phyloP scores from a whole-genome alignment of 2,329 filamentous ascomycete genomes.

The Paraconiothyrium sp. region DNA sequence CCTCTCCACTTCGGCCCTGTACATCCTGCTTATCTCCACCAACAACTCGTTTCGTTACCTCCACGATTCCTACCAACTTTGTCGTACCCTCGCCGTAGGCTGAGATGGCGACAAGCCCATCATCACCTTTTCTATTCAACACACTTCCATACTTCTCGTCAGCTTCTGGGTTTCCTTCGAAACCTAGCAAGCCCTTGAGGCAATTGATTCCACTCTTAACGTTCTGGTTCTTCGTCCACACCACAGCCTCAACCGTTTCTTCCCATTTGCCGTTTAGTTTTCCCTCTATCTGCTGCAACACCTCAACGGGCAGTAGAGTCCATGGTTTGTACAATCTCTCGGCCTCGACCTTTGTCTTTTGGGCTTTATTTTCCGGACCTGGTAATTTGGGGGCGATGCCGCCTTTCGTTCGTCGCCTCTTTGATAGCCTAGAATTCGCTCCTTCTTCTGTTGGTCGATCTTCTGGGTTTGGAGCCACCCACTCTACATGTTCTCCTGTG shows the following conservation, averaged over 20 bases:
- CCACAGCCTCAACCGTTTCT: slow-evolving; percentile 15
- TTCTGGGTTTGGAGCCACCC: background rate
- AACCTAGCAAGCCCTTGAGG: slow-evolving; percentile 19
- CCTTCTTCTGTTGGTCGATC: background rate
- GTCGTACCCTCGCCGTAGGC: slow-evolving; percentile 24
- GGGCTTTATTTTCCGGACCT: background rate
- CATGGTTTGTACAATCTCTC: slow-evolving; percentile 23
- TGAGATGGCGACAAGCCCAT: slow-evolving; percentile 19
- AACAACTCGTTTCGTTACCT: slow-evolving; percentile 23
- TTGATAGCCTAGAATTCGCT: background rate
- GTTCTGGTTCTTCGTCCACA: slow-evolving; percentile 27
- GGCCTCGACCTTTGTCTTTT: slow-evolving; percentile 14
- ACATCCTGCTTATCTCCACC: background rate
- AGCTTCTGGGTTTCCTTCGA: background rate
- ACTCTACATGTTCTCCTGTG: background rate
- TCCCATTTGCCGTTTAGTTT: background rate
- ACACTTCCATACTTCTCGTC: background rate
- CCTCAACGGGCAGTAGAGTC: slow-evolving; percentile 20
- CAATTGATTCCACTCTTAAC: slow-evolving; percentile 22
- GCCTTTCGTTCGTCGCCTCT: slow-evolving; percentile 4
- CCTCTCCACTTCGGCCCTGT: background rate
- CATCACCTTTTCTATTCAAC: background rate
- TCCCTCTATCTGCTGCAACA: slow-evolving; percentile 6
- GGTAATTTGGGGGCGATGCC: background rate
- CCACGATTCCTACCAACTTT: slow-evolving; percentile 26